Evolutionary conservation across 768 basidiomycete genomes (phyloP).

Genomic region (Hericium alpestre): DNA sequence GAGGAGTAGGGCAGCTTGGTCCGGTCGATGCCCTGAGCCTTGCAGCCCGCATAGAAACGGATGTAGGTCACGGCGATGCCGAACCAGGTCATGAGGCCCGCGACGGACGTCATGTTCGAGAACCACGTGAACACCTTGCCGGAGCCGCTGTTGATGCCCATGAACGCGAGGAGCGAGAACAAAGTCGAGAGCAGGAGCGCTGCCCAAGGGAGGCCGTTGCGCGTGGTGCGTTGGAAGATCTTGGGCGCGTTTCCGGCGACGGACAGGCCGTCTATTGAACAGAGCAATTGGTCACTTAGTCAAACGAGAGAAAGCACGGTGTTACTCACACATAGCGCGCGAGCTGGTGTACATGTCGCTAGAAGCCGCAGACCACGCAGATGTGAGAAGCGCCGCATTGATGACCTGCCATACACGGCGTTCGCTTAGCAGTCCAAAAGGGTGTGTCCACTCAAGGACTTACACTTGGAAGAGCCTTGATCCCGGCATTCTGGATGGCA

Average conservation of each 20-base stretch:
- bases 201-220: constrained; percentile 65
- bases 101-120: constrained; percentile 43
- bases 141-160: constrained; percentile 60
- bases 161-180: constrained; percentile 67
- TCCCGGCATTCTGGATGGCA: constrained; percentile 67
- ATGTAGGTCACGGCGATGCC: constrained; percentile 38
- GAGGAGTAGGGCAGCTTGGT: constrained; percentile 59
- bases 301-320: neutral
- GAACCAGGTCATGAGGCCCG: constrained; percentile 37
- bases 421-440: neutral
- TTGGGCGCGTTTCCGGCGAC: constrained; percentile 69
- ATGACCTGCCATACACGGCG: constrained; percentile 14
- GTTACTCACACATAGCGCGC: constrained; percentile 63
- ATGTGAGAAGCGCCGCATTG: constrained; percentile 26
- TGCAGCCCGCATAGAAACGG: constrained; percentile 74
- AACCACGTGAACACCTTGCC: constrained; percentile 76
- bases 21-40: constrained; percentile 70
- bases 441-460: constrained; percentile 3
- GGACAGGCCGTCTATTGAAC: constrained; percentile 64
- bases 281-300: neutral
- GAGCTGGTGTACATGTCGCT: constrained; percentile 86
- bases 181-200: constrained; percentile 55
- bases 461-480: constrained; percentile 44
- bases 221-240: constrained; percentile 60
- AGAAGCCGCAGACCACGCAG: constrained; percentile 89